Evolutionary conservation across 345 rosid species (phyloP).

Genomic region (Erucastrum elatum): DNA sequence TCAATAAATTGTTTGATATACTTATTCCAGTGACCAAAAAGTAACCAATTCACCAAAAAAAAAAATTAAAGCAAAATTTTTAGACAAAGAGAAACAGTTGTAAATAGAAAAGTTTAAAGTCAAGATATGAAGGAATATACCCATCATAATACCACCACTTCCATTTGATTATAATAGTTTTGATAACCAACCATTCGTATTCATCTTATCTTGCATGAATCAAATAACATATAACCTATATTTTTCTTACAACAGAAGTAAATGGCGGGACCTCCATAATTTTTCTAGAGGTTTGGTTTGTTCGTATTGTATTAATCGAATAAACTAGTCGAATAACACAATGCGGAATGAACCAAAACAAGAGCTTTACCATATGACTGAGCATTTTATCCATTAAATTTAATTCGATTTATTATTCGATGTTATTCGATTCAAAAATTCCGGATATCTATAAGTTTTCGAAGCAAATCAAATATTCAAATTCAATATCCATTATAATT

Average conservation of each 20-base stretch:
- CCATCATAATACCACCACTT: neutral
- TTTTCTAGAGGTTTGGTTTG: constrained; percentile 41
- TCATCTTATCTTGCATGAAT: constrained; percentile 25
- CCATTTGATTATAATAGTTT: constrained; percentile 9
- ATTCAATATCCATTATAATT: no score
- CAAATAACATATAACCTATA: neutral
- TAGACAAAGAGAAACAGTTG: neutral
- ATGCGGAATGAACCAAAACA: constrained; percentile 25
- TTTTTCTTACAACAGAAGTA: constrained; percentile 23
- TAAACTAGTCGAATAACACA: constrained; percentile 33
- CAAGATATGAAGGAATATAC: constrained; percentile 6
- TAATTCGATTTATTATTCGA: no score
- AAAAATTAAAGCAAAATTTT: neutral
- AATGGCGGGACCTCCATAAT: constrained; percentile 41
- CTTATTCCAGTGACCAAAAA: constrained; percentile 21
- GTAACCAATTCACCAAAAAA: constrained; percentile 22
- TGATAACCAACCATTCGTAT: constrained; percentile 23
- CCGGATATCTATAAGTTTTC: no score
- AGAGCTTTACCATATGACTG: neutral
- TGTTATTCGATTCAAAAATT: no score
- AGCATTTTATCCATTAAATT: no score
- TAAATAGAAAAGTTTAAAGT: neutral
- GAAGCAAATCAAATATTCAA: no score
- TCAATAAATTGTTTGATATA: constrained; percentile 7
- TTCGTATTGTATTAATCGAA: constrained; percentile 36